Percentiles rank a stretch among this genome's conserved stretches.
phyloP scores from a whole-genome alignment of 2,329 filamentous ascomycete genomes.

The Colletotrichum liriopes region DNA sequence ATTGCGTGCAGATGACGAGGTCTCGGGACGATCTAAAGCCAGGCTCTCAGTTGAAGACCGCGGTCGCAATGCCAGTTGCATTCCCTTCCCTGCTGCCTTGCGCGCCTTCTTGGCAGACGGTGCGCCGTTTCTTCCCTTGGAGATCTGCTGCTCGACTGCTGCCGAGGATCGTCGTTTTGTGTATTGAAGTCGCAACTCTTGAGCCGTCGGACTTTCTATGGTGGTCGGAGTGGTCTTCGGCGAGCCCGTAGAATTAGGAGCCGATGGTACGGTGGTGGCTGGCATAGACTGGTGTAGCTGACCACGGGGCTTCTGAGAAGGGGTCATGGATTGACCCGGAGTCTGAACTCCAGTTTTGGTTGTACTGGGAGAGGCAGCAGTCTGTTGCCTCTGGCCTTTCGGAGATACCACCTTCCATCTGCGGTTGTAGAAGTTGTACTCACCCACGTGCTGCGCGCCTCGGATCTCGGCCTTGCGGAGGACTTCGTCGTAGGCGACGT shows the following conservation, averaged over 20 bases:
- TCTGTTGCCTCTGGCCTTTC: neutral
- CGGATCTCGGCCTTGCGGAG: constrained; percentile 27
- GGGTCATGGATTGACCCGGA: neutral
- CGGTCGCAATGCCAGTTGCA: neutral
- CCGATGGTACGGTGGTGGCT: too few species aligned
- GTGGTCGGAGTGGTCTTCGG: neutral
- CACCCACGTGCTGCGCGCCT: constrained; percentile 30
- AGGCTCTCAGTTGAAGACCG: neutral
- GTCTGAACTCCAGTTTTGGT: too few species aligned
- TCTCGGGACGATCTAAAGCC: neutral
- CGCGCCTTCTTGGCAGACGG: neutral
- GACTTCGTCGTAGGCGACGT: constrained; percentile 18
- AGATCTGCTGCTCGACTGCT: neutral
- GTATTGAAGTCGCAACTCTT: neutral
- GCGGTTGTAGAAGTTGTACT: constrained; percentile 29
- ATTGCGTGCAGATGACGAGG: too few species aligned
- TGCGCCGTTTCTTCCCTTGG: too few species aligned
- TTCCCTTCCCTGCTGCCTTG: neutral
- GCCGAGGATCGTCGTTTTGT: neutral
- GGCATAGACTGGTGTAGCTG: neutral
- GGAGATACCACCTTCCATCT: neutral
- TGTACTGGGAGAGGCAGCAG: too few species aligned
- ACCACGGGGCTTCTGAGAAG: neutral
- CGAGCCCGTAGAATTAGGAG: neutral
- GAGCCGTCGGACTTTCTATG: neutral